Evolutionary conservation across 2,329 filamentous ascomycete species (phyloP).

Genomic region (Botrytis paeoniae): DNA sequence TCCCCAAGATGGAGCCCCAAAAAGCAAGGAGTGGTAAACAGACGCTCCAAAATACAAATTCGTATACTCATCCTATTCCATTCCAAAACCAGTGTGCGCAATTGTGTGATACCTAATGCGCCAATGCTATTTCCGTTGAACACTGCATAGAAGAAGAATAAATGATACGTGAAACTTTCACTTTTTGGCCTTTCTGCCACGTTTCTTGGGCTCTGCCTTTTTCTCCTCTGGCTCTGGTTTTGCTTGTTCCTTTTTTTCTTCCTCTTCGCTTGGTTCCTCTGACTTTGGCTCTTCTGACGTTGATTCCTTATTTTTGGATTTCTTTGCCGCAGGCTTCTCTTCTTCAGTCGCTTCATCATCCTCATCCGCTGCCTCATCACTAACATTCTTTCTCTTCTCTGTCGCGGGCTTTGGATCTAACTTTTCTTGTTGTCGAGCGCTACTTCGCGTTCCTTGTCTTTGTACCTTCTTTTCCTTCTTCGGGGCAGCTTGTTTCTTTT

Average conservation of each 20-base stretch:
- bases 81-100: neutral
- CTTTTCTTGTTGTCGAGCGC: constrained; percentile 23
- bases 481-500: neutral
- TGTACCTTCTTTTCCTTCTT: constrained; percentile 23
- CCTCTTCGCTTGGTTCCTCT: neutral
- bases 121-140: neutral
- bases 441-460: constrained; percentile 25
- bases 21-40: neutral
- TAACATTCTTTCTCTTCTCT: constrained; percentile 13
- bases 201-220: neutral
- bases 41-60: neutral
- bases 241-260: neutral
- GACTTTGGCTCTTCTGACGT: neutral
- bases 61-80: neutral
- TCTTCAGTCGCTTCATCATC: neutral
- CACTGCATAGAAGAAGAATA: neutral
- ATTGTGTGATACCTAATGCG: neutral
- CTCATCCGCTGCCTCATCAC: neutral
- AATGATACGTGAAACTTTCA: neutral
- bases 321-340: constrained; percentile 12
- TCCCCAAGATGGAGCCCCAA: neutral
- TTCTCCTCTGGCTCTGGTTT: neutral
- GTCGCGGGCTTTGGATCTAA: neutral
- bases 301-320: neutral
- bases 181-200: constrained; percentile 12